Evolutionary conservation across 2,329 filamentous ascomycete species (phyloP), one percentile per base, ranked within the genome.

Genomic region (Cladosporium sp.): DNA sequence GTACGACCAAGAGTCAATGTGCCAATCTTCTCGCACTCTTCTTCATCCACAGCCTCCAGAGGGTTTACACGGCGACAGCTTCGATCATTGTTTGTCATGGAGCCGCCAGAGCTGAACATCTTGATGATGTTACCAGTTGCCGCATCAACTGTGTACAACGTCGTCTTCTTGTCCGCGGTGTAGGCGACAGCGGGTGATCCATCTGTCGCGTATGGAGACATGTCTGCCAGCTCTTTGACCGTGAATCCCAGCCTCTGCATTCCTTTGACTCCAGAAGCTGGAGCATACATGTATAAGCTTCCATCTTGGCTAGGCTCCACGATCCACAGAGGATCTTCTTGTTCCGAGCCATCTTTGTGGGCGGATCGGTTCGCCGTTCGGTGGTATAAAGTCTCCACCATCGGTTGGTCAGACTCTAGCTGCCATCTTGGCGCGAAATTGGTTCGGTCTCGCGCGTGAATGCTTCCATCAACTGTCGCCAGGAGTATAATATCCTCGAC

Each of bases 401-500:
- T 92, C 65, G 93, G 90, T 66, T 88, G 85, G 66, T 91, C 89
- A 60, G 89, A 85, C 73, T 91, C 85, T 61, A 96, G 82, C 69
- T 89, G 87, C 94, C 94, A 97, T 71, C 87, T 88, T 66, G 88
- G 82, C 62, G 87, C 82, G 66, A 94, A 94, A 53, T 89, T 94
- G 72, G 87, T 89, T 69, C 94, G 85, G 78, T 97, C 91, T 74
- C 86, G 86, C 73, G 93, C 92, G 78, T 96, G 90, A 70, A 97
- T 85, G 73, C 91, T 90, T 82, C 94, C 94, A 82, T 97, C 92
- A 85, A 97, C 90, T 84, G 94, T 97, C 90, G 94, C 93, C 89
- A 99, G 82, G 81, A 99, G 90, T 79, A 97, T 90, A 84, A 97
- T 96, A 82, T 97, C 92, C 90, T 97, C 93, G 79, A 97, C 92